Conservation (phyloP, 495 filamentous ascomycete species). For the Hypoxylon fragiforme region DNA sequence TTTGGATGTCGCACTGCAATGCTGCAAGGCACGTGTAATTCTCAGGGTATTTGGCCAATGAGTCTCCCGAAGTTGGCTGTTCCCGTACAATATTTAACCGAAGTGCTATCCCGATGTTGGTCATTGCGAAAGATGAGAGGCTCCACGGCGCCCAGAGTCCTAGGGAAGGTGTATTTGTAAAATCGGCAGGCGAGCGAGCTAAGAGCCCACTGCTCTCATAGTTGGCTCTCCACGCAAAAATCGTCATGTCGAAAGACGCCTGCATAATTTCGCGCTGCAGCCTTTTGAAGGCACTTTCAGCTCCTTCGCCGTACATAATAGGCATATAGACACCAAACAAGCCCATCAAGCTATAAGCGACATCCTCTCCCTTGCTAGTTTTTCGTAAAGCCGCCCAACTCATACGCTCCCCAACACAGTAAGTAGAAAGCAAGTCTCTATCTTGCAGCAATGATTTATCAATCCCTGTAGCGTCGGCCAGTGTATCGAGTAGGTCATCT, state of each 20-base stretch:
- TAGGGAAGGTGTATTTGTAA: not conserved
- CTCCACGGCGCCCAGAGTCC: conserved; percentile 1
- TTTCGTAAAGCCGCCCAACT: conserved; percentile 21
- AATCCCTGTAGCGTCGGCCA: conserved; percentile 8
- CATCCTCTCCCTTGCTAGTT: conserved; percentile 14
- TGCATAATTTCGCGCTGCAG: conserved; percentile 31
- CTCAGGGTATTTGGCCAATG: not conserved
- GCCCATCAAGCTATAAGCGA: conserved; percentile 22
- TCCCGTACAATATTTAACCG: not conserved
- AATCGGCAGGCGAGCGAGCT: conserved; percentile 13
- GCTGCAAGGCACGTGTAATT: not conserved
- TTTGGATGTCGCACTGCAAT: conserved; percentile 12
- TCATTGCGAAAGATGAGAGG: conserved; percentile 11
- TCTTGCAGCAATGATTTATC: not conserved
- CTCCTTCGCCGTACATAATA: conserved; percentile 26
- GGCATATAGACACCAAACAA: conserved; percentile 27
- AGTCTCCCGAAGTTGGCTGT: not conserved
- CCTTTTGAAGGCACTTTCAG: conserved; percentile 13
- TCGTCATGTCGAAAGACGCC: conserved; percentile 21
- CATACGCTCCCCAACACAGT: conserved; percentile 19
- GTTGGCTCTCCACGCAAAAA: conserved; percentile 27
- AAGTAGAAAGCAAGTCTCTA: not conserved
- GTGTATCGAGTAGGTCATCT: conserved; percentile 2
- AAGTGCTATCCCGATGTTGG: conserved; percentile 10
- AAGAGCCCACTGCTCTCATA: conserved; percentile 13